A percentile compares a stretch with the other conserved stretches of the same genome.
These are phyloP conservation scores for Candida insectorum DNA, from an alignment of 805 yeast species.

Conservation along the genomic window DNA sequence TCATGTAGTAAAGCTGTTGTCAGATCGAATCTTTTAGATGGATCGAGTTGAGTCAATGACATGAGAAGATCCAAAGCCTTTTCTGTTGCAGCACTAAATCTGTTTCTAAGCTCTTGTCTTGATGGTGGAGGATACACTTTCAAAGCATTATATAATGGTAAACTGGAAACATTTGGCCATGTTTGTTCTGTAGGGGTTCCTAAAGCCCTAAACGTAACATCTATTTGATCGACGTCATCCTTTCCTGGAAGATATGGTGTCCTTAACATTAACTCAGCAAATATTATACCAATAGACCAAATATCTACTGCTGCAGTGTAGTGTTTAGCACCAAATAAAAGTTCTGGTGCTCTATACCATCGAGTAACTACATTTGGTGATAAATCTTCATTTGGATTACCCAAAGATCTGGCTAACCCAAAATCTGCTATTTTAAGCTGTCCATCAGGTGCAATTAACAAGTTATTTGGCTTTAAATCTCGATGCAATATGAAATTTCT, in stretches of 20 bases:
- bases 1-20: slow-evolving; percentile 59
- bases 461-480: slow-evolving; percentile 89
- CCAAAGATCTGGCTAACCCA: slow-evolving; percentile 86
- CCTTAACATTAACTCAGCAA: slow-evolving; percentile 93
- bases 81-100: slow-evolving; percentile 91
- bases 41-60: slow-evolving; percentile 73
- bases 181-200: slow-evolving; percentile 92
- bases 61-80: slow-evolving; percentile 73
- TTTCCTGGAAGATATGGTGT: slow-evolving; percentile 94
- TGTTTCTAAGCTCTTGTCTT: slow-evolving; percentile 68
- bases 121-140: slow-evolving; percentile 82
- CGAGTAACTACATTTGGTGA: slow-evolving; percentile 95
- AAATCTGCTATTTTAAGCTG: slow-evolving; percentile 94
- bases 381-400: slow-evolving; percentile 66
- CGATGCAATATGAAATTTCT: slow-evolving; percentile 87
- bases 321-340: slow-evolving; percentile 85
- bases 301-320: slow-evolving; percentile 67
- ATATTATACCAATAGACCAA: slow-evolving; percentile 57
- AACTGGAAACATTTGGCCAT: slow-evolving; percentile 86
- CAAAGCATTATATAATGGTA: slow-evolving; percentile 74
- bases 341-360: slow-evolving; percentile 96
- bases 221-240: slow-evolving; percentile 85
- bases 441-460: slow-evolving; percentile 83
- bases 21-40: slow-evolving; percentile 66
- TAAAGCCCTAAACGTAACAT: slow-evolving; percentile 88